Evolutionary conservation across 805 yeast genomes (phyloP).

Genomic region (Yarrowia phangngaensis): DNA sequence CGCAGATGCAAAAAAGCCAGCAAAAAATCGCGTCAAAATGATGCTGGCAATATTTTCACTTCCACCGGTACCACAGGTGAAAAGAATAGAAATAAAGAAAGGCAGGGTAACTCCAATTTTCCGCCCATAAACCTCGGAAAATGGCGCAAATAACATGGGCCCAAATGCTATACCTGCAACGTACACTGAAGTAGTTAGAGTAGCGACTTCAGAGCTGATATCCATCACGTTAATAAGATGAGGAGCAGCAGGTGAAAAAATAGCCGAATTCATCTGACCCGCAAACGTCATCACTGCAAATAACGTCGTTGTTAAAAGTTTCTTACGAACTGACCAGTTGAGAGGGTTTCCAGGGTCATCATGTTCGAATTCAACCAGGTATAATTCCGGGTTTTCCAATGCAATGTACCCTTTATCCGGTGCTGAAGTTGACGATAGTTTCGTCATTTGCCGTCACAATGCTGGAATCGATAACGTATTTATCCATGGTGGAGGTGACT

Average conservation of each 20-base stretch:
- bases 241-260: conserved; percentile 59
- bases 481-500: no score
- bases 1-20: conserved; percentile 72
- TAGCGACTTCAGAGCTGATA: conserved; percentile 56
- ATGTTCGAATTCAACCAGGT: conserved; percentile 37
- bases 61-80: conserved; percentile 56
- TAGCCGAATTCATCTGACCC: conserved; percentile 66
- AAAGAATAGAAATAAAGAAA: conserved; percentile 45
- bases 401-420: conserved; percentile 4
- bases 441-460: no score
- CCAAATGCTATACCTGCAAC: conserved; percentile 63
- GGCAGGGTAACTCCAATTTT: conserved; percentile 51
- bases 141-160: conserved; percentile 58
- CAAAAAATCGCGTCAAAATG: conserved; percentile 59
- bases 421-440: no score
- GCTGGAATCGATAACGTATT: no score
- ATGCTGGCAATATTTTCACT: conserved; percentile 59
- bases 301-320: conserved; percentile 54
- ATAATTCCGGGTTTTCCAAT: conserved; percentile 14
- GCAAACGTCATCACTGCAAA: conserved; percentile 56
- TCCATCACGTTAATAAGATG: conserved; percentile 48
- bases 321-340: conserved; percentile 45
- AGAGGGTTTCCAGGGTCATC: conserved; percentile 38
- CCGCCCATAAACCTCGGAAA: conserved; percentile 57
- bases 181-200: conserved; percentile 55